These are phyloP conservation scores for Actinomortierella ambigua DNA, from an alignment of 371 early-diverging fungal genomes.

Conservation along the genomic window DNA sequence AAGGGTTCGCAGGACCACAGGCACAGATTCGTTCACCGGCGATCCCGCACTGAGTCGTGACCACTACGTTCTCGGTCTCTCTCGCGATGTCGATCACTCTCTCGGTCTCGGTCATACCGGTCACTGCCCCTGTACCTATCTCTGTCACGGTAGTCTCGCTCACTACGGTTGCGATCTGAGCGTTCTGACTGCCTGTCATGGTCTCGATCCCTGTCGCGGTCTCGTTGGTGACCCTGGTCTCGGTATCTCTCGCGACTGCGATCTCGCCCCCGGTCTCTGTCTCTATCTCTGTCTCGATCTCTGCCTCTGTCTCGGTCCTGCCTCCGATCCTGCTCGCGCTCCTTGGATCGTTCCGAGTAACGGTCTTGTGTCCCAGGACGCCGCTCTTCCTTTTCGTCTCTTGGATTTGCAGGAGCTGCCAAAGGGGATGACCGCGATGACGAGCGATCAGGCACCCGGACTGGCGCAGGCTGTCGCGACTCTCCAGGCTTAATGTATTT, in stretches of 20 bases:
- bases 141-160: no score
- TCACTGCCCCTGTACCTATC: no score
- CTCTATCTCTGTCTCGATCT: constrained; percentile 9
- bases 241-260: background rate
- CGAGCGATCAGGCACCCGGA: constrained; percentile 17
- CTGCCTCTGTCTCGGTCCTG: constrained; percentile 10
- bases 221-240: background rate
- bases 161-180: no score
- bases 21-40: no score
- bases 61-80: no score
- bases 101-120: no score
- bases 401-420: background rate
- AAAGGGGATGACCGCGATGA: constrained; percentile 1
- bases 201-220: background rate
- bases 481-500: constrained; percentile 42
- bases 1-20: no score
- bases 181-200: no score
- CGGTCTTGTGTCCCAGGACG: constrained; percentile 4
- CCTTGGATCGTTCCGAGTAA: background rate
- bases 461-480: constrained; percentile 19
- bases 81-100: no score
- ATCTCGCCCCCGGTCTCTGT: constrained; percentile 10
- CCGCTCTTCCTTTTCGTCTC: constrained; percentile 4
- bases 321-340: constrained; percentile 2
- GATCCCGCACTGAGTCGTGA: no score